phyloP scores from a whole-genome alignment of 2,329 filamentous ascomycete species.

The Apiospora arundinis region DNA sequence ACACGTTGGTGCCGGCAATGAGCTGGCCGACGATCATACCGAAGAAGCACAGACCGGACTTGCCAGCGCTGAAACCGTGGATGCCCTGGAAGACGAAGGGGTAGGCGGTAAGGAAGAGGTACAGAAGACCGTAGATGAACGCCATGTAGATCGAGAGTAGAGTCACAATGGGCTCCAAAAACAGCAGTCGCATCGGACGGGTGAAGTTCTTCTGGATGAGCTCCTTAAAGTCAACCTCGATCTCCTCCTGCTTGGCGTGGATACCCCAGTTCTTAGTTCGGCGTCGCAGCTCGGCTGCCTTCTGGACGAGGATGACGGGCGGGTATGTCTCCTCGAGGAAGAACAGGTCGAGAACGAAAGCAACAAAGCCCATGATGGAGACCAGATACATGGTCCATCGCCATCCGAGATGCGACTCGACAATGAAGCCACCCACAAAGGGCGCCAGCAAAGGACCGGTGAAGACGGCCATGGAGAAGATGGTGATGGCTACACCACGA shows the following conservation, averaged over 20 bases:
- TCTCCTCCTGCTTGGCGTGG: slow-evolving; percentile 75
- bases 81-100: slow-evolving; percentile 78
- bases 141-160: slow-evolving; percentile 74
- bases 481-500: slow-evolving; percentile 62
- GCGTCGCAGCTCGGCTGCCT: slow-evolving; percentile 66
- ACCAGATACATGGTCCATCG: slow-evolving; percentile 74
- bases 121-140: slow-evolving; percentile 76
- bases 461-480: slow-evolving; percentile 69
- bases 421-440: slow-evolving; percentile 73
- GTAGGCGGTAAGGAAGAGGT: slow-evolving; percentile 86
- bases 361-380: slow-evolving; percentile 67
- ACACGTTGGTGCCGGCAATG: slow-evolving; percentile 68
- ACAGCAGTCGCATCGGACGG: slow-evolving; percentile 69
- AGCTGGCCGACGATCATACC: slow-evolving; percentile 81
- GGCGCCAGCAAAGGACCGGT: slow-evolving; percentile 71
- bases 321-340: slow-evolving; percentile 75
- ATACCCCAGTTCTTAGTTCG: slow-evolving; percentile 73
- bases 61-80: slow-evolving; percentile 72
- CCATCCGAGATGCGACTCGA: slow-evolving; percentile 69
- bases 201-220: slow-evolving; percentile 70
- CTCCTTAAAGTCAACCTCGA: slow-evolving; percentile 69
- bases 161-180: slow-evolving; percentile 73
- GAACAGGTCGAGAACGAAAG: slow-evolving; percentile 64
- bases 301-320: slow-evolving; percentile 66
- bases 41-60: slow-evolving; percentile 81